Evolutionary conservation across 176 grass and related monocot genomes (phyloP), one percentile per base, ranked within the genome.

Genomic region (Elaeis guineensis): DNA sequence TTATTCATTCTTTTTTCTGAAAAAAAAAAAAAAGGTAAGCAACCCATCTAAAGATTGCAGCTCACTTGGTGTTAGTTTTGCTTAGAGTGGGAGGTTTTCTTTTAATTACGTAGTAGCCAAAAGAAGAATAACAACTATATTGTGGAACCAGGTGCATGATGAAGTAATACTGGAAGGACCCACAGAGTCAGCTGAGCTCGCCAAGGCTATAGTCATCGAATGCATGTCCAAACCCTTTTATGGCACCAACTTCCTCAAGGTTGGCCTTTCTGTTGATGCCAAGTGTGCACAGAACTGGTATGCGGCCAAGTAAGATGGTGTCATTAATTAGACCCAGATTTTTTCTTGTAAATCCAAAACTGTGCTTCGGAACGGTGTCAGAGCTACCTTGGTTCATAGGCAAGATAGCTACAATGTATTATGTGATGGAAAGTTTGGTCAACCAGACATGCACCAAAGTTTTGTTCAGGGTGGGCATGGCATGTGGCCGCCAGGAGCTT

Each of bases 111-210:
- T n/a, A 30, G 28, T 1, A 30, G 28, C 28, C 28, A 39, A 39
- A 39, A 39, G 2, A 39, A 39, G 9, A 39, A 39, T 39, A 2
- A 44, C 35, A 44, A 44, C 9, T 44, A 44, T 20, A 21, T 19
- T 22, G 26, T 25, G 35, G 32, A 22, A 52, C n/a, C 69, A 98
- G 93, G 93, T 98, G 51, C 93, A 98, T 50, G 93, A 98, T 83
- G 93, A 98, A 78, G 84, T 98, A 32, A 89, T 98, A 89, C 70
- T 92, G 58, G 93, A 98, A 98, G 93, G 93, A 30, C 93, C 87
- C 19, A 66, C 66, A 4, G 87, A 92, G 50, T 98, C 93, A 29
- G 93, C 93, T 21, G 93, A 86, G n/a, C 65, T 91, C 19, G 87
- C 93, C 17, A 91, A 84, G 76, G 59, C 93, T 19, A 92, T 89